A percentile compares a stretch with the other conserved stretches of the same genome.
phyloP scores from a whole-genome alignment of 2,329 filamentous ascomycete species.

The Cladophialophora carrionii region DNA sequence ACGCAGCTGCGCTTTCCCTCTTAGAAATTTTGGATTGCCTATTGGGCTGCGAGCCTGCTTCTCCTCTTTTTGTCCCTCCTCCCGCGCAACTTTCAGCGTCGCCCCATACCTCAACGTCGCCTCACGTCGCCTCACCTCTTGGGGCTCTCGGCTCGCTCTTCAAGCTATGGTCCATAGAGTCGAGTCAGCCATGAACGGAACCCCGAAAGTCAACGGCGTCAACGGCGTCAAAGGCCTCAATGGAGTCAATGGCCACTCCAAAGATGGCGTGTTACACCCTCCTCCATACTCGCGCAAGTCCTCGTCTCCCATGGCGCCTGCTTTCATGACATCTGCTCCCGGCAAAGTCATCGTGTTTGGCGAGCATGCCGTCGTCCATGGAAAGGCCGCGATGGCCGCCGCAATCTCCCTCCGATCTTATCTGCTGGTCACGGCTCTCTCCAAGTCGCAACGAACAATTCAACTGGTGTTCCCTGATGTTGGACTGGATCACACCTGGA shows the following conservation, averaged over 20 bases:
- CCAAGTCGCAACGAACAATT: conserved; percentile 86
- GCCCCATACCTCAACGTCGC: not conserved
- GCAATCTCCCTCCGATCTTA: conserved; percentile 95
- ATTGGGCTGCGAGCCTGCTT: not conserved
- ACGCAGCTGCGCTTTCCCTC: not conserved
- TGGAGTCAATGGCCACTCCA: conserved; percentile 33
- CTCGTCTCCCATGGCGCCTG: conserved; percentile 69
- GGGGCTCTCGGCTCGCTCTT: not conserved
- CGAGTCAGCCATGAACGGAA: conserved; percentile 31
- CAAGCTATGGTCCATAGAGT: conserved; percentile 27
- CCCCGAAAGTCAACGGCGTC: conserved; percentile 29
- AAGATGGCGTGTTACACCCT: conserved; percentile 24
- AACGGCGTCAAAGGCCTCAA: conserved; percentile 34
- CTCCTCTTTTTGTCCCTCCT: conserved; percentile 3
- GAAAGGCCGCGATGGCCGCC: conserved; percentile 93
- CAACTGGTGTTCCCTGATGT: conserved; percentile 91
- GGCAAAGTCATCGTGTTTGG: conserved; percentile 98
- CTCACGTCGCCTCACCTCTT: conserved; percentile 1
- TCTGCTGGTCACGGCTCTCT: conserved; percentile 90
- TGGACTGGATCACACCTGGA: conserved; percentile 85
- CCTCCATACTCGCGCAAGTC: conserved; percentile 44
- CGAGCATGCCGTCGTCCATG: conserved; percentile 96
- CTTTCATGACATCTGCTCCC: conserved; percentile 97
- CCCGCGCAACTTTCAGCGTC: not conserved
- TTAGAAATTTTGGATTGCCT: not conserved